These are phyloP conservation scores for Candida sithepensis DNA, from an alignment of 805 yeast species.

Conservation along the genomic window DNA sequence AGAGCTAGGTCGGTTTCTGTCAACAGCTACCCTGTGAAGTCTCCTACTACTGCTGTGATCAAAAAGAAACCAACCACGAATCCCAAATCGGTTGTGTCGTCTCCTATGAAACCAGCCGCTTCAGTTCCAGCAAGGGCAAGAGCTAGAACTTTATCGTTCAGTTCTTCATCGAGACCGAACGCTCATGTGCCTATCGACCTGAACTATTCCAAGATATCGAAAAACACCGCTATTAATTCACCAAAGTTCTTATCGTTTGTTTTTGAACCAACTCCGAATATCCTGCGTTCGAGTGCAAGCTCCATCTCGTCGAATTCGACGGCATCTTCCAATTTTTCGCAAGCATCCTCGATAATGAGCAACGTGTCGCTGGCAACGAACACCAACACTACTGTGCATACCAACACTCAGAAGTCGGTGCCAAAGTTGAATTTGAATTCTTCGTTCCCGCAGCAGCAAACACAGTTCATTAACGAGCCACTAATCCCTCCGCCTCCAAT, in stretches of 20 bases:
- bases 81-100: background rate
- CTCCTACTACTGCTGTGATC: background rate
- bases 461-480: background rate
- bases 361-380: background rate
- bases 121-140: slow-evolving; percentile 2
- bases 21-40: background rate
- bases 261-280: slow-evolving; percentile 18
- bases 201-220: slow-evolving; percentile 2
- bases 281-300: slow-evolving; percentile 11
- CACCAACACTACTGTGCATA: background rate
- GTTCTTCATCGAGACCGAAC: background rate
- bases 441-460: background rate
- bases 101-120: background rate
- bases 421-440: background rate
- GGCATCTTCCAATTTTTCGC: background rate
- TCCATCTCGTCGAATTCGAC: slow-evolving; percentile 16
- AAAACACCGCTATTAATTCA: slow-evolving; percentile 4
- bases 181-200: slow-evolving; percentile 1
- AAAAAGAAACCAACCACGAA: background rate
- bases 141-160: slow-evolving; percentile 8
- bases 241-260: slow-evolving; percentile 20
- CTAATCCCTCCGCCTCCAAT: slow-evolving; percentile 3
- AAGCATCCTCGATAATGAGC: slow-evolving; percentile 1
- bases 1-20: too few species aligned
- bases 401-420: background rate